Evolutionary conservation across 1,139 yeast genomes (phyloP), one percentile per base, ranked within the genome.

Genomic region (Chernovozyma sophiae-reginae): DNA sequence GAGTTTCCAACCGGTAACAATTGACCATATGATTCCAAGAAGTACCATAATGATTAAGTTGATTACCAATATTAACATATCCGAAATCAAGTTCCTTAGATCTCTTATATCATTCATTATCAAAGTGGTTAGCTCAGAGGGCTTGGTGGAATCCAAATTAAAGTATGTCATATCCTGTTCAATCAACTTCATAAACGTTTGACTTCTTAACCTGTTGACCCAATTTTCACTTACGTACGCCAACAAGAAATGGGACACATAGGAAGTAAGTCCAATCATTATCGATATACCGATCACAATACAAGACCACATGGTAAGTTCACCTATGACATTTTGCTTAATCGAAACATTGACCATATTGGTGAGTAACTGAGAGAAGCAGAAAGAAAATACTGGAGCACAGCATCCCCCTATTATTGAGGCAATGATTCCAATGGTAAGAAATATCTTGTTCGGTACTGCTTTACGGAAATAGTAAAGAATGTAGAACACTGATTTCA

Each of bases 61-160:
- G 1, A 77, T 49, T 0, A 74, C 36, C 0, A 83, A 72, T 11
- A 80, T 66, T 25, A 86, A 52, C 44, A 82, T 81, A 30, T 77
- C 77, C 1, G 87, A 70, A 2, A 84, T 69, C 36, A 86, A 62
- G 2, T 68, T 61, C 43, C 96, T 70, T 44, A 86, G 62, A 51
- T 86, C 95, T 47, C 96, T 77, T 0, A 87, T 62, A 53, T 90
- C 96, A 53, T 86, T 87, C 74, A 89, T 68, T 3, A 89, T 49
- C 16, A 86, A 64, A 0, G 95, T 77, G 4, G 83, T 72, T 2
- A 86, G 51, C 44, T 79, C 81, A 13, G 85, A 72, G 0, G 85
- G 67, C 19, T 65, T 65, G 33, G 66, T 61, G 2, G 50, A 43
- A 13, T 56, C 53, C 2, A 51, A 42, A 25, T 62, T 59, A 46